phyloP scores from a whole-genome alignment of 495 filamentous ascomycete species.

The Chaetomidium leptoderma region DNA sequence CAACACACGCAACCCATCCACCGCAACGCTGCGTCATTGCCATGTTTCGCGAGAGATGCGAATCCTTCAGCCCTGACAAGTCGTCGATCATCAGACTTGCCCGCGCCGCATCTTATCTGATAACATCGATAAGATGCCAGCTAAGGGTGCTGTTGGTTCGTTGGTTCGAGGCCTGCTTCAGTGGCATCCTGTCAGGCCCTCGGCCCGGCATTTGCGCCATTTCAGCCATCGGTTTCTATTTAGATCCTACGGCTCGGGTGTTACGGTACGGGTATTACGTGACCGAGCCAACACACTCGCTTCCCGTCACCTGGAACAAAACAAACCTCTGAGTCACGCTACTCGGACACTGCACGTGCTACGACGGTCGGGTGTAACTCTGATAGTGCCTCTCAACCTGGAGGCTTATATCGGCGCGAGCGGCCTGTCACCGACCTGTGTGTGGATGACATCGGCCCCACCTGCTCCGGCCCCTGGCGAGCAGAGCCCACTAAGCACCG shows the following conservation, averaged over 20 bases:
- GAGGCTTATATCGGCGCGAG: too few species aligned
- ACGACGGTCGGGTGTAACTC: background rate
- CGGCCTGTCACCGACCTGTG: background rate
- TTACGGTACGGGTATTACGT: background rate
- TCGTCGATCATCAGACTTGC: background rate
- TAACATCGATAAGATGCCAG: background rate
- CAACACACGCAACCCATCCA: background rate
- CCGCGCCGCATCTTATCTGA: constrained; percentile 9
- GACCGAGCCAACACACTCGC: constrained; percentile 4
- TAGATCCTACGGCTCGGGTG: background rate
- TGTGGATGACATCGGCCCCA: background rate
- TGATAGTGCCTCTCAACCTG: background rate
- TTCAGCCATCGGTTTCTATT: background rate
- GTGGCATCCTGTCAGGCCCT: background rate
- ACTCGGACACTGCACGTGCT: background rate
- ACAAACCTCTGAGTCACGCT: background rate
- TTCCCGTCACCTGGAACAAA: background rate
- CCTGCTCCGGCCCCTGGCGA: background rate
- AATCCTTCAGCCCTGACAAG: background rate
- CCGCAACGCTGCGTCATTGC: constrained; percentile 1
- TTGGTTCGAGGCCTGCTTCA: constrained; percentile 12
- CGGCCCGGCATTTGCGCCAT: constrained; percentile 1
- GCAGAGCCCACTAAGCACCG: background rate
- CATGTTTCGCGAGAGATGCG: background rate
- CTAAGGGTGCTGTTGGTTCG: background rate